These are phyloP conservation scores for Talaromyces rugulosus DNA, from an alignment of 2,329 filamentous ascomycete species.

Conservation along the genomic window DNA sequence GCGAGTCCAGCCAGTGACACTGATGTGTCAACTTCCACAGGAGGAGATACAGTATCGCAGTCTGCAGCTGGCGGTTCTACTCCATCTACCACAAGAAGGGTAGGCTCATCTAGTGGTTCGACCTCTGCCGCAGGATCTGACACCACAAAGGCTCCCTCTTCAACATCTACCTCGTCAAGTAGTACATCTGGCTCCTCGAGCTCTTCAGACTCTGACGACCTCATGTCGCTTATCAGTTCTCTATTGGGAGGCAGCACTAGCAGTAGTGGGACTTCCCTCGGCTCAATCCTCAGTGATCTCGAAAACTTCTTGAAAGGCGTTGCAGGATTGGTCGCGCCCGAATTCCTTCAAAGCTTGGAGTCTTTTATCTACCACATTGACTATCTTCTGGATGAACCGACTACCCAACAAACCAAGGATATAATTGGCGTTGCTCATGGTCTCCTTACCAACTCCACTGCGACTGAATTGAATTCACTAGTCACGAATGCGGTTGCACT, in stretches of 20 bases:
- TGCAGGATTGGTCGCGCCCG: conserved; percentile 25
- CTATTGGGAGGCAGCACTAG: conserved; percentile 7
- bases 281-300: conserved; percentile 11
- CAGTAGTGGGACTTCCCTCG: background rate
- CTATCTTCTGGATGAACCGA: conserved; percentile 29
- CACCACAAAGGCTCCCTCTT: conserved; percentile 1
- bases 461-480: conserved; percentile 2
- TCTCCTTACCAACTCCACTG: conserved; percentile 9
- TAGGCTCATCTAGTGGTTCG: background rate
- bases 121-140: background rate
- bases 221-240: conserved; percentile 1
- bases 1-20: background rate
- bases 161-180: background rate
- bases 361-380: conserved; percentile 31
- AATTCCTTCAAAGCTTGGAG: conserved; percentile 25
- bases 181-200: background rate
- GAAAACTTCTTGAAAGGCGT: conserved; percentile 12
- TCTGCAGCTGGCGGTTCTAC: background rate
- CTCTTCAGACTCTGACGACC: conserved; percentile 8
- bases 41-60: background rate
- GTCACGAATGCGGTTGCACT: conserved; percentile 7
- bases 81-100: background rate
- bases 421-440: conserved; percentile 6
- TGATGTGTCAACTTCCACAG: background rate
- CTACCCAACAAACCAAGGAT: conserved; percentile 26